Conservation (phyloP, 495 filamentous ascomycete genomes). For the Bombardia bombarda region DNA sequence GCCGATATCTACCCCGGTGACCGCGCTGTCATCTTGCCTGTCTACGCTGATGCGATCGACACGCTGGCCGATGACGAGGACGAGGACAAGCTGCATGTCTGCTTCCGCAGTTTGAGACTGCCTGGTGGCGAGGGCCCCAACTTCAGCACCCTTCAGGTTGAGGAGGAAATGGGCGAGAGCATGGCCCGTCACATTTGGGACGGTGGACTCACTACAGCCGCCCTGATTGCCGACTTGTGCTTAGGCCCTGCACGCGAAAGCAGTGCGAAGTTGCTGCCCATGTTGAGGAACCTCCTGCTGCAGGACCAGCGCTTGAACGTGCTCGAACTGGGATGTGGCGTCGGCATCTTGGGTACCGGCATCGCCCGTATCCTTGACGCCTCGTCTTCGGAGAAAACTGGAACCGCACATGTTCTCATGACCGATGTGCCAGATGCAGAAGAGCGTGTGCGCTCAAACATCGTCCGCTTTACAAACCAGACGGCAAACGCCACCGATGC, state of each 20-base stretch:
- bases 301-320: conserved; percentile 34
- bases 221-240: conserved; percentile 27
- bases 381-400: background rate
- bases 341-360: conserved; percentile 74
- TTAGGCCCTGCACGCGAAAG: background rate
- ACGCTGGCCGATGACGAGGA: no score
- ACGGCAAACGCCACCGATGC: background rate
- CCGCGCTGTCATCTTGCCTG: conserved; percentile 29
- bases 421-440: conserved; percentile 79
- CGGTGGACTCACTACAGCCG: conserved; percentile 33
- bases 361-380: conserved; percentile 51
- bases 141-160: conserved; percentile 37
- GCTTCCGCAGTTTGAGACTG: conserved; percentile 29
- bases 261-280: conserved; percentile 2
- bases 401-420: conserved; percentile 45
- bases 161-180: conserved; percentile 91
- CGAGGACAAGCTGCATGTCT: conserved; percentile 13
- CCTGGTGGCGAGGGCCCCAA: conserved; percentile 16
- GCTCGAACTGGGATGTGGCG: conserved; percentile 77
- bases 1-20: conserved; percentile 18
- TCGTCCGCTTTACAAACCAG: conserved; percentile 20
- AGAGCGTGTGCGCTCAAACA: conserved; percentile 37
- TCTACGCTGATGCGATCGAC: conserved; percentile 26
- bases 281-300: conserved; percentile 10
- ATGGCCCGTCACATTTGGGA: conserved; percentile 95